Percentiles rank a stretch among this genome's conserved stretches.
phyloP scores from a whole-genome alignment of 768 basidiomycete species.

The Calvatia gigantea region DNA sequence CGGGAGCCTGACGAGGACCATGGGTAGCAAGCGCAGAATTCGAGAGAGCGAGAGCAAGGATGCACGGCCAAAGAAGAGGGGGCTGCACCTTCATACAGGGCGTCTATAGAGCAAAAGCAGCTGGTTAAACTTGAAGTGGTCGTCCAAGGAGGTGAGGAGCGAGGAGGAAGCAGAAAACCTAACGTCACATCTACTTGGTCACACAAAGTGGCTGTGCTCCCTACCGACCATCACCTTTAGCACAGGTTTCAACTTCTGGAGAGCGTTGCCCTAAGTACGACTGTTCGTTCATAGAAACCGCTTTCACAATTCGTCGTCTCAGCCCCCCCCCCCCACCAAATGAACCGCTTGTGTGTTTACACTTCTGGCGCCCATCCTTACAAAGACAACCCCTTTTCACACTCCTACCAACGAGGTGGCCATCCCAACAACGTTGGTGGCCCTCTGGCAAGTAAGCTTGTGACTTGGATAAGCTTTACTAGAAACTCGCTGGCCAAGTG shows the following conservation, averaged over 20 bases:
- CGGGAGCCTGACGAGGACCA: slow-evolving; percentile 3
- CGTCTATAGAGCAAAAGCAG: neutral
- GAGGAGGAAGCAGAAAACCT: neutral
- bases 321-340: too few relatives aligned
- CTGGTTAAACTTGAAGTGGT: neutral
- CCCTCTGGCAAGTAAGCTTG: too few relatives aligned
- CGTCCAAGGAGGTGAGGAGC: neutral
- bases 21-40: slow-evolving; percentile 19
- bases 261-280: too few relatives aligned
- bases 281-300: too few relatives aligned
- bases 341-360: too few relatives aligned
- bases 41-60: slow-evolving; percentile 21
- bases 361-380: too few relatives aligned
- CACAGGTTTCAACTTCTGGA: slow-evolving; percentile 1
- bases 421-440: too few relatives aligned
- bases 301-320: too few relatives aligned
- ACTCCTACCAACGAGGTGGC: too few relatives aligned
- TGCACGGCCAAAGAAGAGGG: slow-evolving; percentile 23
- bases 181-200: slow-evolving; percentile 8
- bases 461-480: too few relatives aligned
- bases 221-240: slow-evolving; percentile 6
- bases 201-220: slow-evolving; percentile 2
- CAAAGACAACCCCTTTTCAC: too few relatives aligned
- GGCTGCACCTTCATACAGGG: slow-evolving; percentile 23
- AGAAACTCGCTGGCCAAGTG: too few relatives aligned